phyloP scores from a whole-genome alignment of 129 eudicot species.

The Smallanthus sonchifolius region DNA sequence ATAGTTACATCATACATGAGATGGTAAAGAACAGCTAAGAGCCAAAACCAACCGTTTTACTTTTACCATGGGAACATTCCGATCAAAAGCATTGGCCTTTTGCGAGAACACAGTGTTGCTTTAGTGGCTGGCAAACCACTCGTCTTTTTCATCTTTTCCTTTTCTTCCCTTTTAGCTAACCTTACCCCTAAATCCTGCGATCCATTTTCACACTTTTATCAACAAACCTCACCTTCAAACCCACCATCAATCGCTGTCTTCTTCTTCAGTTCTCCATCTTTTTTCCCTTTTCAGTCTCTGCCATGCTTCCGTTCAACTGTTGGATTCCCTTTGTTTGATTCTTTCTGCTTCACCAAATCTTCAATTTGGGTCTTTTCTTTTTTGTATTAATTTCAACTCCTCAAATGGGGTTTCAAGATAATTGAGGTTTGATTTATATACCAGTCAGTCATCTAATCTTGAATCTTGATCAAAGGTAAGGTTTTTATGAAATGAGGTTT shows the following conservation, averaged over 20 bases:
- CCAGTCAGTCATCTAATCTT: neutral
- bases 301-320: conserved; percentile 6
- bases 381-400: neutral
- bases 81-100: conserved; percentile 45
- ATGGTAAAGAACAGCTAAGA: neutral
- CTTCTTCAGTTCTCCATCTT: neutral
- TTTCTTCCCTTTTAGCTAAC: neutral
- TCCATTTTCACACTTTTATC: conserved; percentile 15
- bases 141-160: conserved; percentile 41
- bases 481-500: neutral
- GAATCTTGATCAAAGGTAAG: neutral
- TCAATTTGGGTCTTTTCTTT: neutral
- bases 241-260: neutral
- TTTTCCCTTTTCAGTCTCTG: conserved; percentile 6
- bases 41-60: conserved; percentile 13
- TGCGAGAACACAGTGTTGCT: conserved; percentile 65
- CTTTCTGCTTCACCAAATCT: conserved; percentile 4
- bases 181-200: conserved; percentile 26
- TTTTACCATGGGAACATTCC: conserved; percentile 41
- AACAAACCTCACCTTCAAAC: conserved; percentile 8
- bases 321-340: conserved; percentile 20
- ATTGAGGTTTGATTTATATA: conserved; percentile 7
- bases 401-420: conserved; percentile 21
- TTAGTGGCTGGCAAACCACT: conserved; percentile 83
- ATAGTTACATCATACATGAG: no score